Base-by-base conservation (phyloP, 2,329 filamentous ascomycete species). In the Alternaria panax region DNA sequence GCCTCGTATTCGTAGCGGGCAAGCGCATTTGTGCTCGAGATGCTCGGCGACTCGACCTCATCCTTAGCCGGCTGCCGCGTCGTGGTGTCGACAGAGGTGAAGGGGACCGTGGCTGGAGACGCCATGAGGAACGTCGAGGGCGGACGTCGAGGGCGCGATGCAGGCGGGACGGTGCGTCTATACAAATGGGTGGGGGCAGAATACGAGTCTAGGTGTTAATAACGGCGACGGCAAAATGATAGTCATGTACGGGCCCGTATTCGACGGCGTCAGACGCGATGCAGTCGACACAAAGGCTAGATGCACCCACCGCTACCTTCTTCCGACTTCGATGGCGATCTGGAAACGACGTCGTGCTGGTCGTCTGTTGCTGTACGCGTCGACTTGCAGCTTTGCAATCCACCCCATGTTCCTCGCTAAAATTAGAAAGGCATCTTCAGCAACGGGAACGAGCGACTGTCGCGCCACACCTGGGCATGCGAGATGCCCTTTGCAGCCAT, bases 1-100 rank as follows among this genome's bases (percentile, higher is more conserved):
- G 87, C 83, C 78, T 93, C 90, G 74, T 96, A 96, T 76, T 97
- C 93, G 79, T 96, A 97, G 59, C 93, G 89, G 45, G 92, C 90
- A 45, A 92, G 83, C n/a, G 89, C 89, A 57, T 85, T 86, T 46
- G 72, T 83, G 72, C 74, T 80, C 52, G 81, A 82, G 57, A 82
- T 77, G 64, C 80, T 80, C 28, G 82, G 82, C 30, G 80, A 82
- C 67, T 83, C 78, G 56, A 80, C 77, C 60, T 80, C 75, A 63
- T 80, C 78, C 58, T 75, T 73, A 59, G 59, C 62, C 43, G 70
- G 68, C 55, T 59, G 69, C 27, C 65, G 67, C 34, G 65, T 60
- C 34, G 72, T 74, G 28, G 80, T 81, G 69, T 82, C 80, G 58
- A 81, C 78, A 20, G 80, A 75, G 62, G 79, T 67, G 65, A 81